These are phyloP conservation scores for Arachnomyces sp. DNA, from an alignment of 2,329 filamentous ascomycete genomes.

Conservation along the genomic window DNA sequence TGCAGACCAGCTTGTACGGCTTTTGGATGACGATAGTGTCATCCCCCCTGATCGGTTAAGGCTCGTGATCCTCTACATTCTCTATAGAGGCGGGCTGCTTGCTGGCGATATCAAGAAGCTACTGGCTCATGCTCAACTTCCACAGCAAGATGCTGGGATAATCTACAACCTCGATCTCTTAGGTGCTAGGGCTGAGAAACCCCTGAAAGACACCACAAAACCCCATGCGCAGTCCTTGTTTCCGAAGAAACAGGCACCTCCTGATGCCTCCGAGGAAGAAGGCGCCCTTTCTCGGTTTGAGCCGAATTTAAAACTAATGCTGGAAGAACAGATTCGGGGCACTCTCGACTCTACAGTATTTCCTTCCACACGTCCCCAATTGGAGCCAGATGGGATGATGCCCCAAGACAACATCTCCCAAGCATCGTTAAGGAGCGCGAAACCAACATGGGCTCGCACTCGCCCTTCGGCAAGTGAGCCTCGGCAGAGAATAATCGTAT, in stretches of 20 bases:
- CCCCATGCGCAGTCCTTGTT: slow-evolving; percentile 62
- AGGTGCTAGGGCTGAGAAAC: slow-evolving; percentile 62
- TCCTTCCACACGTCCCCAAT: slow-evolving; percentile 63
- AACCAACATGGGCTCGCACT: slow-evolving; percentile 89
- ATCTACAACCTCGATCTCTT: slow-evolving; percentile 70
- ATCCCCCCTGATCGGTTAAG: slow-evolving; percentile 67
- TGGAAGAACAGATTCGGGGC: slow-evolving; percentile 64
- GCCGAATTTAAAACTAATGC: slow-evolving; percentile 69
- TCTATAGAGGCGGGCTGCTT: slow-evolving; percentile 80
- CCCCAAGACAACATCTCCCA: slow-evolving; percentile 47
- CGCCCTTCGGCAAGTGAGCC: slow-evolving; percentile 68
- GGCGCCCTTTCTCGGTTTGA: slow-evolving; percentile 82
- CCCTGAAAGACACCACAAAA: slow-evolving; percentile 64
- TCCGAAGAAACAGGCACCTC: slow-evolving; percentile 50
- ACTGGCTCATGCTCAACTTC: slow-evolving; percentile 71
- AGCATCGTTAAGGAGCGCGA: slow-evolving; percentile 77
- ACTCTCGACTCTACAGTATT: slow-evolving; percentile 58
- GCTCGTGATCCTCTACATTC: slow-evolving; percentile 73
- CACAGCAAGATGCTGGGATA: slow-evolving; percentile 61
- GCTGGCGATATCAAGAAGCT: slow-evolving; percentile 76
- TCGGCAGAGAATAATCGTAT: slow-evolving; percentile 82
- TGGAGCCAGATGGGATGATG: slow-evolving; percentile 36
- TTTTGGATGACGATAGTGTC: slow-evolving; percentile 79
- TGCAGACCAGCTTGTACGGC: slow-evolving; percentile 71
- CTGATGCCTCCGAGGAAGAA: slow-evolving; percentile 57